These are phyloP conservation scores for Dactylorhiza incarnata DNA, from an alignment of 106 monocot species.

Conservation along the genomic window DNA sequence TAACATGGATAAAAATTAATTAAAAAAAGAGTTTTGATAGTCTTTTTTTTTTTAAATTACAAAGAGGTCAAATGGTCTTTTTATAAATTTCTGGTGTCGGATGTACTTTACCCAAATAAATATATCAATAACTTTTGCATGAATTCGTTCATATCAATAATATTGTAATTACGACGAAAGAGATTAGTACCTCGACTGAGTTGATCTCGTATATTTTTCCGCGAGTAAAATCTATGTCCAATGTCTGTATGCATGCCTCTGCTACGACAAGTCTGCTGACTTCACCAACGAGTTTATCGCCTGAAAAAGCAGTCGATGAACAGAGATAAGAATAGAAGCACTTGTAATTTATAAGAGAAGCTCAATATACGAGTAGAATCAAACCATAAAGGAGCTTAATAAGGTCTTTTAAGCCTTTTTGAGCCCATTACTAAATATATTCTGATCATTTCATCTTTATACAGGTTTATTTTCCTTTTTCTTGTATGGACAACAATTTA, in stretches of 20 bases:
- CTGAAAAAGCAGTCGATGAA: slow-evolving; percentile 20
- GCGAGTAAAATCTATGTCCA: slow-evolving; percentile 72
- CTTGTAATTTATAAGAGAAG: neutral
- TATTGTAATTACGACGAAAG: neutral
- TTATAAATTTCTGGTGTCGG: too few species aligned
- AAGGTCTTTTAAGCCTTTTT: too few species aligned
- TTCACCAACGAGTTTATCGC: slow-evolving; percentile 91
- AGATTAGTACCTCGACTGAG: slow-evolving; percentile 57
- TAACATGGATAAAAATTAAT: too few species aligned
- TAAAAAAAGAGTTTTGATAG: neutral
- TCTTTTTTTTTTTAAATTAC: too few species aligned
- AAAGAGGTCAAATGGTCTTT: too few species aligned
- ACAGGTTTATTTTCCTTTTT: too few species aligned
- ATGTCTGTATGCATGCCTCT: slow-evolving; percentile 95
- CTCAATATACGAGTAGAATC: too few species aligned
- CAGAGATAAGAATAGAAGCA: neutral
- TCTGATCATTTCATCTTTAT: too few species aligned
- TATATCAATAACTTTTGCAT: neutral
- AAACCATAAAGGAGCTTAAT: too few species aligned
- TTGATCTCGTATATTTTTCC: slow-evolving; percentile 91
- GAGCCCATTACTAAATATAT: too few species aligned
- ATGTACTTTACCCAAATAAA: too few species aligned
- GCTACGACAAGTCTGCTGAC: slow-evolving; percentile 92
- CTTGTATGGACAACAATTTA: too few species aligned
- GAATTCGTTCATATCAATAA: neutral